A percentile compares a stretch with the other conserved stretches of the same genome.
phyloP scores from a whole-genome alignment of 75 land plant species.

The Selaginella tamariscina region DNA sequence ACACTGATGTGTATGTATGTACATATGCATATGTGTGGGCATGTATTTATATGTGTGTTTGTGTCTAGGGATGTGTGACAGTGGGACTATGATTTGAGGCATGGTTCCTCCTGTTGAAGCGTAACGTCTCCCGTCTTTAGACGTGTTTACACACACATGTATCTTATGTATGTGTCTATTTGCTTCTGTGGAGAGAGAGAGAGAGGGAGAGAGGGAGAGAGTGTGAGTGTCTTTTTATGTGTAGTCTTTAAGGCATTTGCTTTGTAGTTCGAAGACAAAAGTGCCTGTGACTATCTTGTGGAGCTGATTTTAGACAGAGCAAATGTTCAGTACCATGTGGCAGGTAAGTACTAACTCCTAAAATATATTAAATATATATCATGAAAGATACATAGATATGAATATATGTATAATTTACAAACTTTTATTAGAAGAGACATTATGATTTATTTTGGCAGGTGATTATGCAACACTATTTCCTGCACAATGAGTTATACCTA shows the following conservation, averaged over 20 bases:
- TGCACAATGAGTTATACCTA: constrained; percentile 89
- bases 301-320: constrained; percentile 60
- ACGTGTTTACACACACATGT: neutral
- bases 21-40: no score
- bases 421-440: neutral
- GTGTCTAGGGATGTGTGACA: neutral
- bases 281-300: constrained; percentile 62
- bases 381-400: constrained; percentile 1
- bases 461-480: constrained; percentile 48
- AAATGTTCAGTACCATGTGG: constrained; percentile 56
- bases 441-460: constrained; percentile 36
- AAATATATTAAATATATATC: neutral
- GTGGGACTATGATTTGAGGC: neutral
- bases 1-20: no score
- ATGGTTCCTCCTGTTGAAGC: neutral
- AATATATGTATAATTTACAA: neutral
- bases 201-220: neutral
- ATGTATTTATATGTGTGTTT: constrained; percentile 4
- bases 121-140: neutral
- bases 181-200: neutral
- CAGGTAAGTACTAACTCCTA: constrained; percentile 39
- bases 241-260: neutral
- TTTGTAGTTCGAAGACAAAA: constrained; percentile 43
- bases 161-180: neutral
- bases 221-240: neutral